These are phyloP conservation scores for Albugo candida DNA, from an alignment of 352 stramenopile species.

Conservation along the genomic window DNA sequence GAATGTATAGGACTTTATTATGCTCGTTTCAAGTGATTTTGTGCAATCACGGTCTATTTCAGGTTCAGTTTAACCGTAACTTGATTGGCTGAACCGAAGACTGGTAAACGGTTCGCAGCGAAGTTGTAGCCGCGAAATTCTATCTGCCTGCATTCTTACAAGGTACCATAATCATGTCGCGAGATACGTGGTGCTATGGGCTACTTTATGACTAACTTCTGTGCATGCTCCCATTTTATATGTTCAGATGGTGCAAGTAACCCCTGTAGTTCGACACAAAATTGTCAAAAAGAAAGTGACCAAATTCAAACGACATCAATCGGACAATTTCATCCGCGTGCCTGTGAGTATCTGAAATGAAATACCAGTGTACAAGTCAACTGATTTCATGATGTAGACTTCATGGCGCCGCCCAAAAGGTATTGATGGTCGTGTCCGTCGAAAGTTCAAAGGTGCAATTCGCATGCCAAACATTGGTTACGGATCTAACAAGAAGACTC, in stretches of 20 bases:
- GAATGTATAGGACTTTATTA: not conserved
- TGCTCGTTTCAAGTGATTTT: not conserved
- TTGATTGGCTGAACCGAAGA: too few relatives aligned
- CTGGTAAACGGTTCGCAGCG: too few relatives aligned
- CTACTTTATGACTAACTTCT: too few relatives aligned
- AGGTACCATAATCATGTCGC: too few relatives aligned
- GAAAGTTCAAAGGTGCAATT: conserved; percentile 97
- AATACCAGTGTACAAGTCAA: conserved; percentile 1
- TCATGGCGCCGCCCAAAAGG: conserved; percentile 97
- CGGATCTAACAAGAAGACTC: conserved; percentile 97
- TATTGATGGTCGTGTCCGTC: conserved; percentile 98
- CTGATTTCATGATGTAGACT: not conserved
- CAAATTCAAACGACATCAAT: conserved; percentile 99
- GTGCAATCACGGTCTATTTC: too few relatives aligned
- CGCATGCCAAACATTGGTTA: conserved; percentile 98
- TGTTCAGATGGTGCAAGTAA: conserved; percentile 77
- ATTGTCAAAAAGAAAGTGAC: conserved; percentile 99
- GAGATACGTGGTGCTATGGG: too few relatives aligned
- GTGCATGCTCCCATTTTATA: too few relatives aligned
- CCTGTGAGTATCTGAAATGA: conserved; percentile 39
- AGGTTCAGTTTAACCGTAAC: too few relatives aligned
- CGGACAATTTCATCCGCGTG: conserved; percentile 96
- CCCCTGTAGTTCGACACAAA: conserved; percentile 71
- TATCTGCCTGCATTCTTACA: too few relatives aligned
- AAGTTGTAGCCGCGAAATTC: too few relatives aligned